Evolutionary conservation across 148 eudicot genomes (phyloP), one percentile per base, ranked within the genome.

Genomic region (Rhododendron ferrugineum): DNA sequence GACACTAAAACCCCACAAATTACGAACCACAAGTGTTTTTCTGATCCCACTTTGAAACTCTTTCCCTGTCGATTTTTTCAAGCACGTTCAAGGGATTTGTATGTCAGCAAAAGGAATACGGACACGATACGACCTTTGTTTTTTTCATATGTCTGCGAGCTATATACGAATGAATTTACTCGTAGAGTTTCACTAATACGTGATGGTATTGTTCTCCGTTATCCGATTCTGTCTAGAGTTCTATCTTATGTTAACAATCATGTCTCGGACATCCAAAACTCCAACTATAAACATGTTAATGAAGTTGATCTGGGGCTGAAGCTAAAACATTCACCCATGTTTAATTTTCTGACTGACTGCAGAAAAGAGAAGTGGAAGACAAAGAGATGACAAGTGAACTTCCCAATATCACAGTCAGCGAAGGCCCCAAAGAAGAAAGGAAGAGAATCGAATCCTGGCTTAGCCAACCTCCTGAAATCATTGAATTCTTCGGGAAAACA

Each of bases 351-450:
- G 10, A 60, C 60, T 54, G 64, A 11, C 32, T 85, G 84, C 80
- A 88, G 89, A 88, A 79, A 72, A 80, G 50, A 79, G 89, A 88
- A 83, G 80, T 46, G 64, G 87, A 85, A 82, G 85, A 79, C 40
- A 85, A 62, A 75, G 83, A 47, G 42, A 7, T 54, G 50, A 49
- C 37, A 79, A 32, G 68, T 64, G 80, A 83, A 66, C 36, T 10
- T 79, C 78, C 84, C 7, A 58, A 70, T 40, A 83, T 68, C 83
- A 60, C 72, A 15, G 80, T 74, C 54, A 86, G 62, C 3, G 54
- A 85, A 54, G 46, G 23, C 54, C 50, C 42, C 6, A 42, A 13
- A 23, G 84, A 82, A 52, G 36, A 82, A 74, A 82, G 40, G 81
- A 73, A 23, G 72, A 34, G 79, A 75, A 66, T 82, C 79, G 87